phyloP scores from a whole-genome alignment of 805 yeast species.

The Wickerhamiella spandovensis region DNA sequence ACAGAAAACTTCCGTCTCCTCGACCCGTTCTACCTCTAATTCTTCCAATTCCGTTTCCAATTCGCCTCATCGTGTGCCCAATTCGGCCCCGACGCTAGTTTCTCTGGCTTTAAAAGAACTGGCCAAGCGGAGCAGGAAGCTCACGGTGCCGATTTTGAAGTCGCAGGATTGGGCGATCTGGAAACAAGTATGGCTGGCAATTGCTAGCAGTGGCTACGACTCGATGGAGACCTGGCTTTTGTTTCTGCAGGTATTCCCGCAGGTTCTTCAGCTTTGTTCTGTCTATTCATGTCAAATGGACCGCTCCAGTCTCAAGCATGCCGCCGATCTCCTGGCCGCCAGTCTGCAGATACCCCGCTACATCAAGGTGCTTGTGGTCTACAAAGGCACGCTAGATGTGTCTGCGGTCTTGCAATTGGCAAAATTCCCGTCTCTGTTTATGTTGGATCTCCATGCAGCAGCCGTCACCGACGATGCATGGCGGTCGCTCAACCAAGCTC shows the following conservation, averaged over 20 bases:
- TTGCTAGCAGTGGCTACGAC: not conserved
- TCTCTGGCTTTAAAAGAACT: not conserved
- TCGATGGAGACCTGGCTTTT: constrained; percentile 5
- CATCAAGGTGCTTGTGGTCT: not conserved
- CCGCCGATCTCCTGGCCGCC: not conserved
- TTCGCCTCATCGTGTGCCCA: too few relatives aligned
- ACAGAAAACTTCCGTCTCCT: too few relatives aligned
- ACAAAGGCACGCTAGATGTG: not conserved
- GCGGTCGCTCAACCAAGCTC: constrained; percentile 2
- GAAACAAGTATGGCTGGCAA: constrained; percentile 2
- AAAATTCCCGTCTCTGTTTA: not conserved
- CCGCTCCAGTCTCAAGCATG: not conserved
- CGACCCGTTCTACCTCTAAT: not conserved
- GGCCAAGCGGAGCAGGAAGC: not conserved
- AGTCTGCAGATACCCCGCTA: not conserved
- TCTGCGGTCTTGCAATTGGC: not conserved
- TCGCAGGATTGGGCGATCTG: constrained; percentile 1
- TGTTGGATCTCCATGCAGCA: constrained; percentile 2
- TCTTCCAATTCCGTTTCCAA: too few relatives aligned
- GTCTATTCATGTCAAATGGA: not conserved
- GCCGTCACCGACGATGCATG: not conserved
- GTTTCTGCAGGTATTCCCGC: not conserved
- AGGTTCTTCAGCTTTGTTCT: not conserved
- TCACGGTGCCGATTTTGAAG: not conserved
- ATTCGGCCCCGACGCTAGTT: not conserved